Percentiles rank a stretch among this genome's conserved stretches.
phyloP scores from a whole-genome alignment of 371 early-diverging fungal genomes.

The Mucor racemosus region DNA sequence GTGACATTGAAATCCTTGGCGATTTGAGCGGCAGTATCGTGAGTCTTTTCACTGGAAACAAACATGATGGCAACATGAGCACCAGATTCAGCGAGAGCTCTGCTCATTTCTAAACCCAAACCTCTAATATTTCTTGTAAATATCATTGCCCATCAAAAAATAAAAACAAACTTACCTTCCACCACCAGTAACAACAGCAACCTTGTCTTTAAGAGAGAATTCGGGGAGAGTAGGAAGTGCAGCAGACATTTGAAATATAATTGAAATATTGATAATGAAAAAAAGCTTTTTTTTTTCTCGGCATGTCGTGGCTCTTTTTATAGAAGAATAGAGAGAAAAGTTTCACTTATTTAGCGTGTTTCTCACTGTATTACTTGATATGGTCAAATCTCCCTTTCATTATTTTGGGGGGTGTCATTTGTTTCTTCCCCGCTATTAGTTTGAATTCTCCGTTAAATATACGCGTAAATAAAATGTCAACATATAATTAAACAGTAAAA shows the following conservation, averaged over 20 bases:
- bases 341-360: constrained; percentile 1
- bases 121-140: constrained; percentile 28
- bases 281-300: neutral
- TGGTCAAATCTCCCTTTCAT: constrained; percentile 14
- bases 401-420: neutral
- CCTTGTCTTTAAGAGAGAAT: constrained; percentile 51
- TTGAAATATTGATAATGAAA: neutral
- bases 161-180: constrained; percentile 35
- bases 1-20: constrained; percentile 38
- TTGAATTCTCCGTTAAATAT: constrained; percentile 2
- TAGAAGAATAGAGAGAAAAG: neutral
- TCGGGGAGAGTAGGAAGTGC: constrained; percentile 36
- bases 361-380: neutral
- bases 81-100: constrained; percentile 52
- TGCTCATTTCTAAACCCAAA: constrained; percentile 51
- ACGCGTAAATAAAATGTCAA: neutral
- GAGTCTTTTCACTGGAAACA: constrained; percentile 47
- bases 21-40: constrained; percentile 43
- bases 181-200: constrained; percentile 52
- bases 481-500: neutral
- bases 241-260: constrained; percentile 11
- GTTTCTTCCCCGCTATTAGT: constrained; percentile 1
- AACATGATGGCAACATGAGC: constrained; percentile 56
- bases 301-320: neutral
- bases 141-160: neutral